Evolutionary conservation across 306 rosid genomes (phyloP).

Genomic region (Lupinus albus): DNA sequence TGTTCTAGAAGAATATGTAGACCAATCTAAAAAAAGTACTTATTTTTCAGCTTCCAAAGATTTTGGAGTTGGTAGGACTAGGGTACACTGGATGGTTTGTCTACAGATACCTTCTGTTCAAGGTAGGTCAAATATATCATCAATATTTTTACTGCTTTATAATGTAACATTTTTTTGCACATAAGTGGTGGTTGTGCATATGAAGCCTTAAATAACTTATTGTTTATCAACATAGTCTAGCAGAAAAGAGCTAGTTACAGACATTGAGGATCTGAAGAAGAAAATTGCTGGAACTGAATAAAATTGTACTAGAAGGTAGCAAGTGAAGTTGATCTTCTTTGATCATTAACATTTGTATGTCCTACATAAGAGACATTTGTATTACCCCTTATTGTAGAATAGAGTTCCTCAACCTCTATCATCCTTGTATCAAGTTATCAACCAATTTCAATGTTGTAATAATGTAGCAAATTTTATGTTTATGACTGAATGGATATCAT

Average conservation of each 20-base stretch:
- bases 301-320: conserved; percentile 28
- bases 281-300: conserved; percentile 91
- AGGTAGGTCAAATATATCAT: conserved; percentile 51
- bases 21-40: conserved; percentile 31
- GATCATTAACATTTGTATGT: conserved; percentile 48
- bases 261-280: conserved; percentile 85
- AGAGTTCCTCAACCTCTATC: not conserved
- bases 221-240: conserved; percentile 62
- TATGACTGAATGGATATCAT: not conserved
- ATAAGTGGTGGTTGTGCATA: not conserved
- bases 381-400: conserved; percentile 47
- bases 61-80: conserved; percentile 96
- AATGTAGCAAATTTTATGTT: not conserved
- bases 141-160: conserved; percentile 11
- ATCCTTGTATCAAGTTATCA: not conserved
- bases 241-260: conserved; percentile 90
- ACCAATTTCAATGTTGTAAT: not conserved
- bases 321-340: conserved; percentile 37
- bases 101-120: conserved; percentile 97
- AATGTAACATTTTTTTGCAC: conserved; percentile 18
- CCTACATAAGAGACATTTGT: conserved; percentile 58
- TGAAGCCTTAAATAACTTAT: not conserved
- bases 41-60: conserved; percentile 81
- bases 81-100: conserved; percentile 99
- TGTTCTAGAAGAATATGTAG: conserved; percentile 3